Evolutionary conservation across 371 early-diverging fungal genomes (phyloP).

Genomic region (Saksenaea vasiformis): DNA sequence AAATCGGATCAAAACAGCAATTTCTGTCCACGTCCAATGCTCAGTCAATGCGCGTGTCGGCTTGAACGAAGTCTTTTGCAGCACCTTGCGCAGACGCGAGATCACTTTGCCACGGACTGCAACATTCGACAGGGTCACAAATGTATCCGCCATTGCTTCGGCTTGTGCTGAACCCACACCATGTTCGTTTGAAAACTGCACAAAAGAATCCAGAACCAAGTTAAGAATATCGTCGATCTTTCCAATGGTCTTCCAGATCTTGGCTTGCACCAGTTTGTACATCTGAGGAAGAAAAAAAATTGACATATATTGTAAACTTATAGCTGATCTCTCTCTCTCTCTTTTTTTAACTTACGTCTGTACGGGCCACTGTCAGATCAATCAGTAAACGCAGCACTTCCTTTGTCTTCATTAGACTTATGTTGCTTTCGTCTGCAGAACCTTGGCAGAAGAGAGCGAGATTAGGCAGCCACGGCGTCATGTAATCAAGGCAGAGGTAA

Average conservation of each 20-base stretch:
- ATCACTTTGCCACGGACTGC: constrained; percentile 78
- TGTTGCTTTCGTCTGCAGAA: constrained; percentile 33
- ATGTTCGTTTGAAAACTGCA: constrained; percentile 73
- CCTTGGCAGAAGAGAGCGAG: constrained; percentile 61
- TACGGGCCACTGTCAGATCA: constrained; percentile 77
- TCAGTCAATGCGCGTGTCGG: constrained; percentile 70
- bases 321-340: background rate
- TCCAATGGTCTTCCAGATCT: constrained; percentile 81
- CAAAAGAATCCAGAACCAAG: constrained; percentile 74
- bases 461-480: constrained; percentile 86
- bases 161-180: constrained; percentile 78
- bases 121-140: constrained; percentile 76
- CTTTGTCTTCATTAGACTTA: constrained; percentile 58
- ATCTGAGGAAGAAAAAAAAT: constrained; percentile 34
- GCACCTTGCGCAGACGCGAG: constrained; percentile 64
- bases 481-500: constrained; percentile 81
- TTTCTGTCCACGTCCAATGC: constrained; percentile 83
- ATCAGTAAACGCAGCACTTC: constrained; percentile 75
- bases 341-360: constrained; percentile 44
- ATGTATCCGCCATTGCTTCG: constrained; percentile 81
- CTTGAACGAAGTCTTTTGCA: constrained; percentile 66
- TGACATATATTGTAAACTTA: constrained; percentile 1
- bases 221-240: constrained; percentile 76
- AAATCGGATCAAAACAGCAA: constrained; percentile 83
- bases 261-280: constrained; percentile 76